phyloP scores from a whole-genome alignment of 208 protist genomes.

The Leishmania turanica region DNA sequence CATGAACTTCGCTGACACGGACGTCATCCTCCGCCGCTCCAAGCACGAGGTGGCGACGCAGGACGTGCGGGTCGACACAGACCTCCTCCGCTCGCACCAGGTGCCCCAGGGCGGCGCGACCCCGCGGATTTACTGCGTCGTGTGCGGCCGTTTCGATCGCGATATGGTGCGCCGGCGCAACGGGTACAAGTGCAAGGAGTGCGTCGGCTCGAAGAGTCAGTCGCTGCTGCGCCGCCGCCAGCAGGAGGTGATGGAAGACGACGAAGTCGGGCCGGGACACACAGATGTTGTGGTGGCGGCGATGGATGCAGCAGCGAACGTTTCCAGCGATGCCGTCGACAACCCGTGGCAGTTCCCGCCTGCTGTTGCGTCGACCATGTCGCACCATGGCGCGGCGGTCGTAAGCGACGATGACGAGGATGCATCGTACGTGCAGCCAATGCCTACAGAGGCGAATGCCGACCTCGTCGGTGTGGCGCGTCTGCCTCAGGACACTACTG shows the following conservation, averaged over 20 bases:
- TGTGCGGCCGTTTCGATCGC: conserved; percentile 80
- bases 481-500: conserved; percentile 10
- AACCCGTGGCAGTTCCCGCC: neutral
- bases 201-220: conserved; percentile 77
- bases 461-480: conserved; percentile 29
- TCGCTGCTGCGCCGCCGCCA: conserved; percentile 61
- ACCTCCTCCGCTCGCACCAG: conserved; percentile 69
- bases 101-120: conserved; percentile 25
- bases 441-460: conserved; percentile 24
- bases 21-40: conserved; percentile 71
- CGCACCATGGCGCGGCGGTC: neutral
- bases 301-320: conserved; percentile 14
- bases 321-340: neutral
- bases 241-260: conserved; percentile 32
- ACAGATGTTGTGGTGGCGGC: conserved; percentile 30
- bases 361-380: neutral
- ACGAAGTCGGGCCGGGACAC: neutral
- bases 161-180: conserved; percentile 78
- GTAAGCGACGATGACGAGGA: conserved; percentile 31
- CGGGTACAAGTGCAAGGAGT: conserved; percentile 84
- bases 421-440: conserved; percentile 41
- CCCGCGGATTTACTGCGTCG: conserved; percentile 78
- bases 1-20: conserved; percentile 73
- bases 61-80: conserved; percentile 64
- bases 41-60: conserved; percentile 37